A percentile compares a stretch with the other conserved stretches of the same genome.
Evolutionary conservation across 805 yeast genomes (phyloP).

Genomic region (Spathaspora hagerdaliae): DNA sequence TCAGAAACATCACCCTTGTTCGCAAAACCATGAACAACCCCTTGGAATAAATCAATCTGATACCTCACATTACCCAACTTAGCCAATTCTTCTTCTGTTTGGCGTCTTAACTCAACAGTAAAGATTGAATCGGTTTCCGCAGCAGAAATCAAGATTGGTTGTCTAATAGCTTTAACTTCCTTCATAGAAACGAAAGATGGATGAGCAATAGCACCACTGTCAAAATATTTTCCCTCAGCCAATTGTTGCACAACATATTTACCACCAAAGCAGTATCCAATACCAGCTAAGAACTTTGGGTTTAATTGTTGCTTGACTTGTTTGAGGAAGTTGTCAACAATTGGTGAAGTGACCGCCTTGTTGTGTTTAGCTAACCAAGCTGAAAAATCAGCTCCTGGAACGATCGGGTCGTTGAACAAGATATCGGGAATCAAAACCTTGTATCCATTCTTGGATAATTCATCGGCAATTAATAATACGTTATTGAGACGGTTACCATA

Average conservation of each 20-base stretch:
- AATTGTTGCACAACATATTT: conserved; percentile 57
- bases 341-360: conserved; percentile 42
- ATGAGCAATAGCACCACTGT: conserved; percentile 73
- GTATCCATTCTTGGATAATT: conserved; percentile 58
- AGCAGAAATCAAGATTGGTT: conserved; percentile 66
- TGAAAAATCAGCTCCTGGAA: conserved; percentile 11
- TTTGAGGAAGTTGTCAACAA: conserved; percentile 46
- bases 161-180: conserved; percentile 53
- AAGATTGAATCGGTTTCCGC: conserved; percentile 70
- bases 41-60: conserved; percentile 58
- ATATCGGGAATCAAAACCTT: conserved; percentile 73
- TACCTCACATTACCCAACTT: conserved; percentile 43
- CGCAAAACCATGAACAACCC: conserved; percentile 74
- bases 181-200: conserved; percentile 73
- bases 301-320: conserved; percentile 36
- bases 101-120: conserved; percentile 57
- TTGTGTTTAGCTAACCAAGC: conserved; percentile 56
- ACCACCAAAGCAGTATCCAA: conserved; percentile 88
- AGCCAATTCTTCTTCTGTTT: conserved; percentile 55
- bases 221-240: conserved; percentile 26
- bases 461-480: conserved; percentile 58
- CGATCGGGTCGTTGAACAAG: conserved; percentile 45
- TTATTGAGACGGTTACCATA: conserved; percentile 61
- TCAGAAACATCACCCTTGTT: conserved; percentile 65
- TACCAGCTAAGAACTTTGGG: conserved; percentile 41